Evolutionary conservation across 208 protist genomes (phyloP).

Genomic region (Acanthamoeba triangularis): DNA sequence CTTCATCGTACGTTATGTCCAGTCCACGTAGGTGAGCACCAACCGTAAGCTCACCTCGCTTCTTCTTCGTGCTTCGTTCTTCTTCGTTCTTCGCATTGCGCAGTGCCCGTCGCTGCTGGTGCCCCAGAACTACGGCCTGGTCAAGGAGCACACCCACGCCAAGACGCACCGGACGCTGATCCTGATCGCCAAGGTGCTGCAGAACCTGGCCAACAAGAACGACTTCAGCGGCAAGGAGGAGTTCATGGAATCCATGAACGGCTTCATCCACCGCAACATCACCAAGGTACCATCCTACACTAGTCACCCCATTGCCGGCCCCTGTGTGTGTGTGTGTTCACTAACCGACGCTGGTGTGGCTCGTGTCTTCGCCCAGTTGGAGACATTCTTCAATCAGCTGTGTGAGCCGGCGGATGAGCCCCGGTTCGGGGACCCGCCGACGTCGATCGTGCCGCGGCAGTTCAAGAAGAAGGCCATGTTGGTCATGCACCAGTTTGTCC

Average conservation of each 20-base stretch:
- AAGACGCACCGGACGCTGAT: slow-evolving; percentile 75
- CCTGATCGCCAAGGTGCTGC: slow-evolving; percentile 85
- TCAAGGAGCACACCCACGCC: slow-evolving; percentile 27
- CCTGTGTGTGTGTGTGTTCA: not conserved
- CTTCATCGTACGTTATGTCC: slow-evolving; percentile 41
- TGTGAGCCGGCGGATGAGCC: not conserved
- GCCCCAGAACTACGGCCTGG: slow-evolving; percentile 36
- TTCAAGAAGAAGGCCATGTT: slow-evolving; percentile 27
- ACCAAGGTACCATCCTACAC: not conserved
- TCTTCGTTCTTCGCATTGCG: not conserved
- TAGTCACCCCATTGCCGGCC: not conserved
- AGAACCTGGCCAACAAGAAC: slow-evolving; percentile 86
- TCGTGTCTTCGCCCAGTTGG: not conserved
- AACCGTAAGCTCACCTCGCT: too few relatives aligned
- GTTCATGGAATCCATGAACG: slow-evolving; percentile 81
- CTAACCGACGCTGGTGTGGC: not conserved
- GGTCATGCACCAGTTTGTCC: slow-evolving; percentile 47
- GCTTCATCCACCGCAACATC: slow-evolving; percentile 60
- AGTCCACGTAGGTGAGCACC: not conserved
- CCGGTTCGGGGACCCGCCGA: not conserved
- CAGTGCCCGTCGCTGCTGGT: slow-evolving; percentile 35
- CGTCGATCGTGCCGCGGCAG: slow-evolving; percentile 31
- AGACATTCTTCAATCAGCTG: not conserved
- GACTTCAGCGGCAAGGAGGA: slow-evolving; percentile 83
- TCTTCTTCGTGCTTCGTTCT: not conserved